A percentile compares a stretch with the other conserved stretches of the same genome.
Evolutionary conservation across 2,329 filamentous ascomycete species (phyloP).

Genomic region (Colletotrichum navitas): DNA sequence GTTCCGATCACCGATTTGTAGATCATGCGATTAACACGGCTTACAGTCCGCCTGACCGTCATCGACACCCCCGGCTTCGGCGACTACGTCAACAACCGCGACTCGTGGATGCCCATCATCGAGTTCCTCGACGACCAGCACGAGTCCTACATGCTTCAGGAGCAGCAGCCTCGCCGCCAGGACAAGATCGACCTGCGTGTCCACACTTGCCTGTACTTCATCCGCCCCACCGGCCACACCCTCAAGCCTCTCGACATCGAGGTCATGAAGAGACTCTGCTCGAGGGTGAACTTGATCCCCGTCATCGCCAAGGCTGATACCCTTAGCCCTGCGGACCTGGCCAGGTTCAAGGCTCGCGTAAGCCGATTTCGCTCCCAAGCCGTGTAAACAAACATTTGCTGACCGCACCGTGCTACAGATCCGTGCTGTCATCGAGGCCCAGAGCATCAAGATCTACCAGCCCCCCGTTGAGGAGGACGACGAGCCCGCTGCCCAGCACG

Average conservation of each 20-base stretch:
- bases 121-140: constrained; percentile 99
- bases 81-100: constrained; percentile 99
- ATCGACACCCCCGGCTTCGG: constrained; percentile 99
- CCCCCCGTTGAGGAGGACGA: constrained; percentile 98
- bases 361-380: constrained; percentile 50
- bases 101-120: constrained; percentile 99
- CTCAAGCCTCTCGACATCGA: constrained; percentile 99
- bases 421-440: constrained; percentile 93
- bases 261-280: constrained; percentile 99
- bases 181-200: constrained; percentile 99
- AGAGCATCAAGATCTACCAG: constrained; percentile 99
- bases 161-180: constrained; percentile 96
- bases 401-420: constrained; percentile 70
- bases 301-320: constrained; percentile 99
- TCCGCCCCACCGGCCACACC: constrained; percentile 97
- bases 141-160: constrained; percentile 99
- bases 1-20: background rate
- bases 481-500: constrained; percentile 94
- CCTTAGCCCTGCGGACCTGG: constrained; percentile 89
- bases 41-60: constrained; percentile 92
- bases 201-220: constrained; percentile 98
- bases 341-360: constrained; percentile 96
- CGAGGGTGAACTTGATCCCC: constrained; percentile 97
- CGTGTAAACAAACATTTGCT: constrained; percentile 16
- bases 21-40: constrained; percentile 36